These are phyloP conservation scores for Tulasnella sp. DNA, from an alignment of 768 basidiomycete genomes.

Conservation along the genomic window DNA sequence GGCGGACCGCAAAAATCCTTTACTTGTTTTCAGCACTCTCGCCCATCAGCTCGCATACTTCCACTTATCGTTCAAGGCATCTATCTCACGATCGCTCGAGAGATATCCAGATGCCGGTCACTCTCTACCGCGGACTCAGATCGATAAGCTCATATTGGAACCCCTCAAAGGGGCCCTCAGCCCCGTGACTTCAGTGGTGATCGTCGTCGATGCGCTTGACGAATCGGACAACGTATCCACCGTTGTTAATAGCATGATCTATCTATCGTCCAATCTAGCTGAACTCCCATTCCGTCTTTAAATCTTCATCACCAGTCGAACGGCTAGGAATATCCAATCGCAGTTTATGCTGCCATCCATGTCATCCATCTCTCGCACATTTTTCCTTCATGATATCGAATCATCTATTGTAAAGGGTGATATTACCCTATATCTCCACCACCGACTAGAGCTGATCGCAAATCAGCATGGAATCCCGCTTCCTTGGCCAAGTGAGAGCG, in stretches of 20 bases:
- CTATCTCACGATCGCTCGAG: slow-evolving; percentile 6
- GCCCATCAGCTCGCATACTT: slow-evolving; percentile 23
- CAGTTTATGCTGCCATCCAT: not conserved
- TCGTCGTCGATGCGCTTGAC: slow-evolving; percentile 30
- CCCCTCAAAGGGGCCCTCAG: slow-evolving; percentile 3
- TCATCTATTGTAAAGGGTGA: not conserved
- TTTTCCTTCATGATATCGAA: not conserved
- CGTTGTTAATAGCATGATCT: slow-evolving; percentile 16
- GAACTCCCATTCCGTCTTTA: slow-evolving; percentile 24
- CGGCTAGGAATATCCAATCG: slow-evolving; percentile 21
- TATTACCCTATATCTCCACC: not conserved
- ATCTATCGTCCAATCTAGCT: slow-evolving; percentile 17
- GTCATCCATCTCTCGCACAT: not conserved
- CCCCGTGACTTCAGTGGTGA: slow-evolving; percentile 18
- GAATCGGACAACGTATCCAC: slow-evolving; percentile 21
- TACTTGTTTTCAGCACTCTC: slow-evolving; percentile 25
- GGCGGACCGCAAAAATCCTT: slow-evolving; percentile 18
- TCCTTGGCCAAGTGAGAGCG: not conserved
- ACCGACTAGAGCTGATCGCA: not conserved
- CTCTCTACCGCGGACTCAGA: slow-evolving; percentile 17
- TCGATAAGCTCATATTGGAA: slow-evolving; percentile 16
- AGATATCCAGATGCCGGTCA: not conserved
- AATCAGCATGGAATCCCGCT: not conserved
- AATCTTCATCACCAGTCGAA: slow-evolving; percentile 26
- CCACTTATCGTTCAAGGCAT: not conserved